Base-by-base conservation (phyloP, 2,329 filamentous ascomycete species). In the Atkinsonella texensis region DNA sequence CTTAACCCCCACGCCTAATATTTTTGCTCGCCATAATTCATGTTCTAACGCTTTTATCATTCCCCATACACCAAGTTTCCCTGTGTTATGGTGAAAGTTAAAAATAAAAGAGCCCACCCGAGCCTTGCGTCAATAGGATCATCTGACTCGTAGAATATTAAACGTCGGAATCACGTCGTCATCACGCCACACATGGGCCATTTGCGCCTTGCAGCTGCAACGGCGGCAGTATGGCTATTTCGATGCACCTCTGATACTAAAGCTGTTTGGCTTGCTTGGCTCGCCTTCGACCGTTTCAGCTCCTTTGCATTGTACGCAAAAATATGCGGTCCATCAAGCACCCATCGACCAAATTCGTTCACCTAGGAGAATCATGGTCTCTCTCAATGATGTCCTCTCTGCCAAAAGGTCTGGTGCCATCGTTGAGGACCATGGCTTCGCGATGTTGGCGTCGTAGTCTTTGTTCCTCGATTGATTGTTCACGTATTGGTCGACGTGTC, bases 391-490 rank as follows among this genome's bases (percentile, higher is more conserved):
- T 94, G 63, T 95, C 87, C 44, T 81, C 80, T 56, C 81, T 79
- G 4, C 79, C 81, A 44, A 95, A 66, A 1, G 87, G 85, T 33
- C 84, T 76, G 20, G 80, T 87, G n/a, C 87, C 87, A 61, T 95
- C 89, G 60, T 89, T 91, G 52, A 95, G 72, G 18, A 96, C 89
- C 79, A 96, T 90, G 4, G 89, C 89, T 70, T 95, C 89, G 57
- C 89, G 77, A 62, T 91, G 79, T 48, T 87, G 77, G 57, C 89
- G 77, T 54, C 89, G 74, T 54, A 90, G 73, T 50, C 84, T 79
- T 60, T 87, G 83, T 64, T 91, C 87, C 62, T 82, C 82, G 7
- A 68, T 72, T 53, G 73, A 81, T 63, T 80, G 77, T 52, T 80
- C 77, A 54, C 73, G 38, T 11, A 52, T 59, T 2, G 65, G 62